Conservation (phyloP, 2,329 filamentous ascomycete species). For the Sporothrix mexicana region DNA sequence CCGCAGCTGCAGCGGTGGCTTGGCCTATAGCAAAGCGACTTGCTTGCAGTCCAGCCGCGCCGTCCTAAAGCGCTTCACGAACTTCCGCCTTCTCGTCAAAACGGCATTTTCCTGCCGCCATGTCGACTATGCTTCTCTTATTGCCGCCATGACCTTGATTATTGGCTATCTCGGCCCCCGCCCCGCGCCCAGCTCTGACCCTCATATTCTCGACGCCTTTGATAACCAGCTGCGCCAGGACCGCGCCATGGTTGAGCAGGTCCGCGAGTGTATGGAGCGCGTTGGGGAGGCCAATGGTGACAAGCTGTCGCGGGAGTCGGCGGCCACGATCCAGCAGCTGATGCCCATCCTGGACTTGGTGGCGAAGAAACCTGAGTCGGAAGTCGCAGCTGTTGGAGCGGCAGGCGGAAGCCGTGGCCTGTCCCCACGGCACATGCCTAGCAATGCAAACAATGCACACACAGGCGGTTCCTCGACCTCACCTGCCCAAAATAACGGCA, state of each 20-base stretch:
- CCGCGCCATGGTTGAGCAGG: conserved; percentile 46
- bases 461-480: neutral
- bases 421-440: neutral
- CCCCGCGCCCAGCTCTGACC: conserved; percentile 24
- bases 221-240: conserved; percentile 46
- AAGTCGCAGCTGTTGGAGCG: conserved; percentile 26
- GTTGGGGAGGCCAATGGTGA: conserved; percentile 50
- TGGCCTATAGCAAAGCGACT: conserved; percentile 56
- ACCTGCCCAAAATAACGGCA: neutral
- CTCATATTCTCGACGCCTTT: conserved; percentile 31
- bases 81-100: conserved; percentile 52
- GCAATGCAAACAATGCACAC: neutral
- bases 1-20: conserved; percentile 35
- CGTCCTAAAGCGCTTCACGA: conserved; percentile 55
- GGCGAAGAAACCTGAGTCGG: conserved; percentile 16
- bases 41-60: conserved; percentile 58
- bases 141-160: conserved; percentile 58
- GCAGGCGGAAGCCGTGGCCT: neutral
- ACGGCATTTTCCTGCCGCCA: conserved; percentile 53
- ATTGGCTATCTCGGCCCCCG: conserved; percentile 55
- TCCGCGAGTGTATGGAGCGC: conserved; percentile 48
- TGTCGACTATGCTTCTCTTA: conserved; percentile 58
- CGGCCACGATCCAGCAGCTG: conserved; percentile 52
- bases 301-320: conserved; percentile 50
- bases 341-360: conserved; percentile 50